Conservation (phyloP, 2,329 filamentous ascomycete genomes). For the Aspergillus sp. region DNA sequence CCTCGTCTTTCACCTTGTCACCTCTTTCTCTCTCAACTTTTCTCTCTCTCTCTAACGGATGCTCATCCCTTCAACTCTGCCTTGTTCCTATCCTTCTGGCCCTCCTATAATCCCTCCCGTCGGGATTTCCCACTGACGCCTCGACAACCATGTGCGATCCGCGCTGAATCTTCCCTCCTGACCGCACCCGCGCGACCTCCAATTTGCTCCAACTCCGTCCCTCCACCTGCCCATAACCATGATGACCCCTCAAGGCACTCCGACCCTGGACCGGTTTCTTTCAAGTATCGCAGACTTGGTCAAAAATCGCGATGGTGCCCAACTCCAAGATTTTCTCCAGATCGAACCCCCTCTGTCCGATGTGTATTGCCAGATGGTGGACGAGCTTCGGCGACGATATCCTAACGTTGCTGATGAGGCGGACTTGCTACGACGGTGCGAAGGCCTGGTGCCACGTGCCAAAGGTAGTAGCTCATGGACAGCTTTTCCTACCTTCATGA, state of each 20-base stretch:
- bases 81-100: not conserved
- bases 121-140: not conserved
- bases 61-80: not conserved
- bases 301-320: conserved; percentile 60
- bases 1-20: not conserved
- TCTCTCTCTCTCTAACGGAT: not conserved
- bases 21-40: not conserved
- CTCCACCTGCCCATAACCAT: not conserved
- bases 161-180: not conserved
- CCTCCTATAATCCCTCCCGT: not conserved
- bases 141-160: not conserved
- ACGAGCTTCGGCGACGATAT: conserved; percentile 63
- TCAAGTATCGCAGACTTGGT: conserved; percentile 61
- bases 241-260: conserved; percentile 45
- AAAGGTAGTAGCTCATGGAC: conserved; percentile 70
- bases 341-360: conserved; percentile 70
- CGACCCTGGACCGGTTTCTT: conserved; percentile 67
- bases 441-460: conserved; percentile 60
- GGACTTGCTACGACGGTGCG: conserved; percentile 57
- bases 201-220: not conserved
- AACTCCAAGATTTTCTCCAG: conserved; percentile 67
- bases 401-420: conserved; percentile 53
- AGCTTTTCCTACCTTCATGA: conserved; percentile 74
- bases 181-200: not conserved
- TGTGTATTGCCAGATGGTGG: conserved; percentile 65